A percentile compares a stretch with the other conserved stretches of the same genome.
Evolutionary conservation across 306 rosid genomes (phyloP).

Genomic region (Canavalia ensiformis): DNA sequence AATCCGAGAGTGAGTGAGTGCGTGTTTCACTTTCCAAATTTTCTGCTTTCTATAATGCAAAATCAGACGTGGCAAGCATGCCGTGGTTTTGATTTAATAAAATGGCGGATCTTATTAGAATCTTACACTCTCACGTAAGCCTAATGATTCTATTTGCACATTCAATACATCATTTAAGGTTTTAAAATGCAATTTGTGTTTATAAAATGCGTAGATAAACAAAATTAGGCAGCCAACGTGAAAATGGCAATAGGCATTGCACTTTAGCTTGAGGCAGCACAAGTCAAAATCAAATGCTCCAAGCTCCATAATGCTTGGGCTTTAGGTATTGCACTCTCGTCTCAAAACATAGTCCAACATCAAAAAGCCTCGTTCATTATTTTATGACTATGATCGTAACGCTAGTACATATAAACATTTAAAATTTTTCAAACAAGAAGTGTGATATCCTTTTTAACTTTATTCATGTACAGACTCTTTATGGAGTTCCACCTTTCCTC

Average conservation of each 20-base stretch:
- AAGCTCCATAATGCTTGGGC: constrained; percentile 49
- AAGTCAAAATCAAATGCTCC: constrained; percentile 50
- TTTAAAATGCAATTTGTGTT: constrained; percentile 16
- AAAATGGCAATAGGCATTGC: constrained; percentile 16
- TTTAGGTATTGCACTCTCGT: constrained; percentile 50
- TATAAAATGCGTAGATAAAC: not conserved
- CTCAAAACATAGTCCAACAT: constrained; percentile 46
- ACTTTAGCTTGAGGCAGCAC: constrained; percentile 14
- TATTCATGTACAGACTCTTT: constrained; percentile 35
- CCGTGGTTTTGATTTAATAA: constrained; percentile 45
- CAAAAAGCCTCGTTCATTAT: constrained; percentile 40
- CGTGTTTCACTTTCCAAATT: constrained; percentile 50
- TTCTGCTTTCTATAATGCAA: constrained; percentile 37
- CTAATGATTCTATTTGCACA: constrained; percentile 53
- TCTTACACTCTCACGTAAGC: constrained; percentile 60
- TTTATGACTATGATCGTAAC: constrained; percentile 1
- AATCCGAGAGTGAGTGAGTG: constrained; percentile 53
- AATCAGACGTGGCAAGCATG: constrained; percentile 73
- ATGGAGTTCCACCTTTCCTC: constrained; percentile 47
- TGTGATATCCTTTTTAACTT: constrained; percentile 39
- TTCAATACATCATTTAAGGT: constrained; percentile 12
- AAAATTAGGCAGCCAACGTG: constrained; percentile 40
- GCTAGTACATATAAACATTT: not conserved
- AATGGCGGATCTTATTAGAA: constrained; percentile 52
- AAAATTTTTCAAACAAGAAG: not conserved